Base-by-base conservation (phyloP, 352 stramenopile genomes). In the Globisporangium spiculum region DNA sequence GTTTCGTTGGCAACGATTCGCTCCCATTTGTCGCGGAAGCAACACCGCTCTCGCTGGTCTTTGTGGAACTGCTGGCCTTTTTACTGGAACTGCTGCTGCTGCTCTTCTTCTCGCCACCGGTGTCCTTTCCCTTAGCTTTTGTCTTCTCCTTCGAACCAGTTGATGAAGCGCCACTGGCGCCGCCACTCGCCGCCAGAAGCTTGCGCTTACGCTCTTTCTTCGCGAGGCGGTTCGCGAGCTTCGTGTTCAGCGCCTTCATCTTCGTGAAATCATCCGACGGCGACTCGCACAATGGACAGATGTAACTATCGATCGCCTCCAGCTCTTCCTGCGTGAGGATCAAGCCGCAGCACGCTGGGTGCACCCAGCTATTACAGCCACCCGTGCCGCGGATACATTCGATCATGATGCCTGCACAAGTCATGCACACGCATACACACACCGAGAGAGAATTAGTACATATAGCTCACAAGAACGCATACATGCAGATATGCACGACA, bases 311-410 rank as follows among this genome's bases (percentile, higher is more conserved):
- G 55, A 96, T 79, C 41, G 82, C 83, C 70, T 96, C 87, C 6
- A 96, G 77, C 71, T 98, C 90, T 62, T 95, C 78, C 62, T 90
- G 79, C 32, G 89, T 94, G 65, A 98, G 72, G 38, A 93, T 73
- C 20, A 98, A 84, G 14, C 89, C 89, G 65, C 90, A 97, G 70
- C 92, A 97, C 62, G 69, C 71, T 41, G 91, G 92, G 62, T 98
- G 92, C 41, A 97, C 93, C 89, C 89, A 98, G 65, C 92, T 90
- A 57, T 97, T 93, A 75, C 92, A 98, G 67, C 92, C 92, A 61
- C 88, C 90, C 22, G 78, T 86, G 70, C 91, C 91, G 69, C 91
- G 88, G 67, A 93, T 97, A 77, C 92, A 98, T 80, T 97, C 89
- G 76, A 98, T 96, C 92, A 98, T 98, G 77, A 97, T 94, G 34